phyloP scores from a whole-genome alignment of 2,329 filamentous ascomycete species.

The Arthrobotrys conoides region DNA sequence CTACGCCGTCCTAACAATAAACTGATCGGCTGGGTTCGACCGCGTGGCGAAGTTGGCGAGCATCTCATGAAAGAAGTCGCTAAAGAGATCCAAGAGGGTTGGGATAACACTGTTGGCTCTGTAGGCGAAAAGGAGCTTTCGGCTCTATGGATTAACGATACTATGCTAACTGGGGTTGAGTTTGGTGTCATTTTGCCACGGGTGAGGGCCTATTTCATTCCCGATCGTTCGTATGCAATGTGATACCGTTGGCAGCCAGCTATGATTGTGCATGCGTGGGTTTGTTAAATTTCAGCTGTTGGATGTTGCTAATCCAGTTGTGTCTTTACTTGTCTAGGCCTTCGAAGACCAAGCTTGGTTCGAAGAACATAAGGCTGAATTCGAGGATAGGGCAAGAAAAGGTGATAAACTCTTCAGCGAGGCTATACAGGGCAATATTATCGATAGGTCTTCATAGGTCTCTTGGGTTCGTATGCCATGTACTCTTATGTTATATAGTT shows the following conservation, averaged over 20 bases:
- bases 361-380: conserved; percentile 44
- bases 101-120: conserved; percentile 50
- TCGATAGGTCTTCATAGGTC: conserved; percentile 20
- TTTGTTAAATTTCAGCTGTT: neutral
- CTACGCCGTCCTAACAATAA: conserved; percentile 54
- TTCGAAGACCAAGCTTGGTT: conserved; percentile 57
- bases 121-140: conserved; percentile 51
- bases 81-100: conserved; percentile 37
- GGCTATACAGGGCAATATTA: conserved; percentile 41
- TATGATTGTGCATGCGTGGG: neutral
- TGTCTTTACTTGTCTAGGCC: conserved; percentile 18
- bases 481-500: neutral
- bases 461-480: neutral
- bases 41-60: conserved; percentile 44
- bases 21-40: conserved; percentile 36
- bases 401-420: conserved; percentile 50
- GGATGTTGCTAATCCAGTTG: conserved; percentile 18
- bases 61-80: conserved; percentile 52
- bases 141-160: conserved; percentile 55
- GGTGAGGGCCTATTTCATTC: conserved; percentile 24
- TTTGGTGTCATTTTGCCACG: conserved; percentile 46
- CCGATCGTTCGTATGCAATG: neutral
- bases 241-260: conserved; percentile 16
- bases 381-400: conserved; percentile 25
- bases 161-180: conserved; percentile 48